Evolutionary conservation across 306 rosid genomes (phyloP), one percentile per base, ranked within the genome.

Genomic region (Chamaecrista fasciculata): DNA sequence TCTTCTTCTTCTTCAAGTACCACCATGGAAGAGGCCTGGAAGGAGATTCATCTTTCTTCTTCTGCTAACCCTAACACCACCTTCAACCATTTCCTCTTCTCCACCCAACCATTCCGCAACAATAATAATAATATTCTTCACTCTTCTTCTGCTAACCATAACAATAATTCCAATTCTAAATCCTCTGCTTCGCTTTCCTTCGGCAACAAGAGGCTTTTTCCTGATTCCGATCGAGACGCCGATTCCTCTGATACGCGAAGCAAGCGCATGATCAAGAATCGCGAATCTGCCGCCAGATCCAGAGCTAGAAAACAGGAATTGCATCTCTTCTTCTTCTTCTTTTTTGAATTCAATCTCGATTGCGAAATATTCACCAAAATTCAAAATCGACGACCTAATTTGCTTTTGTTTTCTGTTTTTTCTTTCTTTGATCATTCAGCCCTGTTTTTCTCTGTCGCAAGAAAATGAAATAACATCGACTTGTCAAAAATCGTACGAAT

Each of bases 221-320:
- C 64, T 4, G 82, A 76, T 6, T 48, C 66, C 16, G 72, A 58
- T 11, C 11, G 23, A 11, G 12, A 18, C 18, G 15, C 73, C 0
- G n/a, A n/a, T n/a, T 25, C 76, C 0, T 78, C 83, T 6, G 80
- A 69, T 31, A 39, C 74, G 48, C 62, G 86, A n/a, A 76, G 78
- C 12, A 82, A 82, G 62, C 79, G 94, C 0, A 78, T 85, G 89
- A 83, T 90, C 73, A 90, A 87, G 76, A 90, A 90, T 20, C 72
- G 96, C 5, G 96, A 90, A 65, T 87, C 96, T 25, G 96, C 96
- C 21, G 91, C 91, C 1, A 78, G 96, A 74, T 87, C 94, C 2
- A 80, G 96, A 60, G 91, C 96, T 14, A 68, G 96, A 73, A 90
- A 82, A 26, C 96, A 87, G 96, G 96, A 52, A 74, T 28, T 33